Evolutionary conservation across 306 rosid species (phyloP), one percentile per base, ranked within the genome.

Genomic region (Cucumis sativus): DNA sequence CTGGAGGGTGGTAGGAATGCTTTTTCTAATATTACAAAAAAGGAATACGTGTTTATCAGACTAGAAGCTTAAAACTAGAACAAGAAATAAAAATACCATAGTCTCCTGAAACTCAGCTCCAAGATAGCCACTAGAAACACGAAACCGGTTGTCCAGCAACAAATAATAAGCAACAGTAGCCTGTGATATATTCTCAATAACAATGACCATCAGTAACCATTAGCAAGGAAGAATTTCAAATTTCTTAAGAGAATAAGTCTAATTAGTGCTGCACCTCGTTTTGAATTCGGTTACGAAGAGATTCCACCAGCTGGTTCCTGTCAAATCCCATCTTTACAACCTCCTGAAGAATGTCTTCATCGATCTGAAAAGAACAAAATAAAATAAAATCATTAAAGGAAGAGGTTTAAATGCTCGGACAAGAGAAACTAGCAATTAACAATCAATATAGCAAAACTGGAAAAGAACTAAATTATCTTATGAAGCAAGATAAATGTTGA

Each of bases 61-160:
- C 16, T 21, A 74, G 62, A 33, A 47, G n/a, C 30, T 6, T 66
- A 73, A 41, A 74, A 18, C 52, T 20, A 30, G 40, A 58, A 55
- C 67, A 75, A 45, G 54, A 63, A 23, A 23, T 58, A 80, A 84
- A 70, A 88, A 20, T 78, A 92, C 98, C 93, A 89, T 80, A 58
- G 90, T 88, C 86, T 95, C 98, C 86, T 92, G 97, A 86, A 95
- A 95, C 83, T 92, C 98, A 52, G 96, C 97, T 59, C 97, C 97
- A 79, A 92, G 98, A 84, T 92, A 92, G 84, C 98, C 97, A 59
- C 84, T 91, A 39, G 96, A 89, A 79, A 91, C 96, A 69, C 96
- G 93, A 75, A 92, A 95, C 39, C 96, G 90, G 20, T 92, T 95
- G 84, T 95, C 98, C 92, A 95, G 73, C 74, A 92, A 83, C 89